Percentiles rank a stretch among this genome's conserved stretches.
Conservation (phyloP, 106 monocot genomes). For the Allium cepa region DNA sequence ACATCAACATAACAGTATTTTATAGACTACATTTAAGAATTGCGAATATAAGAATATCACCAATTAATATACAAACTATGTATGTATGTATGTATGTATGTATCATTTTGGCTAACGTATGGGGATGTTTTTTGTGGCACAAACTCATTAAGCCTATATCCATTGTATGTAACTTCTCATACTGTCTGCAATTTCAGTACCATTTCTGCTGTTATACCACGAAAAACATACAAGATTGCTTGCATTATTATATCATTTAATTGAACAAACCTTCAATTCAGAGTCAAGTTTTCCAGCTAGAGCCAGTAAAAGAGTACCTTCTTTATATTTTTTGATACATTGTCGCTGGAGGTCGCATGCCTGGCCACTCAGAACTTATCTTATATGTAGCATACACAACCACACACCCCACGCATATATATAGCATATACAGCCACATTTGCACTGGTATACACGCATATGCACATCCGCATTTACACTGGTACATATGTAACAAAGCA, state of each 20-base stretch:
- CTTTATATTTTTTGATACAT: background rate
- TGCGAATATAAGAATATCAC: too few relatives aligned
- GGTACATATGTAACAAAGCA: too few relatives aligned
- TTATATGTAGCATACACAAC: too few relatives aligned
- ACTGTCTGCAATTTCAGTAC: slow-evolving; percentile 10
- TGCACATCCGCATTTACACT: too few relatives aligned
- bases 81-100: too few relatives aligned
- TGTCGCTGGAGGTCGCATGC: background rate
- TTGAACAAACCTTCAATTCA: slow-evolving; percentile 40
- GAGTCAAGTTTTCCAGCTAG: slow-evolving; percentile 72
- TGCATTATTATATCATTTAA: background rate
- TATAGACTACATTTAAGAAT: too few relatives aligned
- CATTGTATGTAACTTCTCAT: slow-evolving; percentile 72
- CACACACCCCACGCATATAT: too few relatives aligned
- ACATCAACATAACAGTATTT: too few relatives aligned
- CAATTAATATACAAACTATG: too few relatives aligned
- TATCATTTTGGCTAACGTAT: slow-evolving; percentile 84
- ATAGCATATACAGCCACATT: too few relatives aligned
- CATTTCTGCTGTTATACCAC: background rate
- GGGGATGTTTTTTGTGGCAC: slow-evolving; percentile 82
- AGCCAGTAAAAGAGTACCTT: slow-evolving; percentile 51
- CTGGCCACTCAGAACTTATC: background rate
- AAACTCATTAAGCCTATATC: slow-evolving; percentile 64
- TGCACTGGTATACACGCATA: too few relatives aligned
- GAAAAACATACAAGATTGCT: background rate